A percentile compares a stretch with the other conserved stretches of the same genome.
phyloP scores from a whole-genome alignment of 75 land plant species.

The Sequoiadendron giganteum region DNA sequence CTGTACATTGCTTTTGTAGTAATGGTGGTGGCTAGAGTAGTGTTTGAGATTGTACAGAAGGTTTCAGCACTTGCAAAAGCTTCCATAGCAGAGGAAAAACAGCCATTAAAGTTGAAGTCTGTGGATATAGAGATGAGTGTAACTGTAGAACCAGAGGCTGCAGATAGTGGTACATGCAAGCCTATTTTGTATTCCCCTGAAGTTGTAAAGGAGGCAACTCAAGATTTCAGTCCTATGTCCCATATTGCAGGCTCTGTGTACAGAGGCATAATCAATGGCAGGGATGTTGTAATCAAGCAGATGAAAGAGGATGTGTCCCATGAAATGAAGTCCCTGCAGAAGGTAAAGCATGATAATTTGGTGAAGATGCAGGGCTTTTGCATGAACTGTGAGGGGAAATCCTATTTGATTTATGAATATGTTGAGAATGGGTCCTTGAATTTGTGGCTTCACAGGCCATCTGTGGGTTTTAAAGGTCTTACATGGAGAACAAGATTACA shows the following conservation, averaged over 20 bases:
- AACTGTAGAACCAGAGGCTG: neutral
- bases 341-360: conserved; percentile 24
- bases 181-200: conserved; percentile 29
- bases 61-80: neutral
- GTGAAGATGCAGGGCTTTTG: conserved; percentile 39
- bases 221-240: conserved; percentile 22
- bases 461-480: conserved; percentile 1
- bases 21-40: neutral
- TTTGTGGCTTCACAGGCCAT: conserved; percentile 25
- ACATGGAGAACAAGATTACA: conserved; percentile 37
- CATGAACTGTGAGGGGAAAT: conserved; percentile 14
- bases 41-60: neutral
- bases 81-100: neutral
- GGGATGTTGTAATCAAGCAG: conserved; percentile 44
- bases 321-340: conserved; percentile 34
- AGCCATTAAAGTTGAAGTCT: neutral
- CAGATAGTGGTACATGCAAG: conserved; percentile 14
- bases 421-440: conserved; percentile 44
- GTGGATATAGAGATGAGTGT: neutral
- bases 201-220: conserved; percentile 37
- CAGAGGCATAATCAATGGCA: conserved; percentile 29
- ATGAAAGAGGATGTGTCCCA: conserved; percentile 31
- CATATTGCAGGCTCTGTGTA: conserved; percentile 42
- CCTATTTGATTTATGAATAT: conserved; percentile 43
- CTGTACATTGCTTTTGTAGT: neutral